phyloP scores from a whole-genome alignment of 1,139 yeast genomes.

The Debaryomyces subglobosus region DNA sequence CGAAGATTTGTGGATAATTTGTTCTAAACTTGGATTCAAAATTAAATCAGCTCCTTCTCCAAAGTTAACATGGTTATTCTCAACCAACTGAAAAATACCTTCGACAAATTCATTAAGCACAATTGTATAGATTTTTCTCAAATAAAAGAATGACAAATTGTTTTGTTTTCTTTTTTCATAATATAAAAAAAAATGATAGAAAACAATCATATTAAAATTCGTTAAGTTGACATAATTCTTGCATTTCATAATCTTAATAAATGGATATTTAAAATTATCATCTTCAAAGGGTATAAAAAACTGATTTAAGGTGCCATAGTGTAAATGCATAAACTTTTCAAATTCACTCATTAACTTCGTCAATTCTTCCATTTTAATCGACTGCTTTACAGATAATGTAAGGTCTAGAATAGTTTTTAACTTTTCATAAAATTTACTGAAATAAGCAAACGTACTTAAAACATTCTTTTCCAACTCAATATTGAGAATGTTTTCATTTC shows the following conservation, averaged over 20 bases:
- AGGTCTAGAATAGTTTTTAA: conserved; percentile 27
- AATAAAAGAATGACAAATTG: conserved; percentile 31
- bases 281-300: conserved; percentile 29
- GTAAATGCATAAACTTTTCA: conserved; percentile 28
- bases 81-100: conserved; percentile 29
- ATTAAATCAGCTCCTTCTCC: conserved; percentile 41
- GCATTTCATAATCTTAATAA: conserved; percentile 35
- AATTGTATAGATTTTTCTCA: conserved; percentile 30
- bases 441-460: conserved; percentile 25
- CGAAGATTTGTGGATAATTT: conserved; percentile 32
- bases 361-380: conserved; percentile 25
- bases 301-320: conserved; percentile 26
- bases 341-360: conserved; percentile 28
- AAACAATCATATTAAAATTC: conserved; percentile 28
- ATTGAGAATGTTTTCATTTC: conserved; percentile 34
- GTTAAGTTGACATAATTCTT: conserved; percentile 35
- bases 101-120: conserved; percentile 33
- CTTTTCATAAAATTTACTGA: conserved; percentile 26
- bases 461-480: conserved; percentile 32
- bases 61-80: conserved; percentile 32
- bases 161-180: conserved; percentile 28
- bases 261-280: conserved; percentile 29
- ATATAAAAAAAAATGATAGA: conserved; percentile 32
- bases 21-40: conserved; percentile 36
- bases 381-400: conserved; percentile 25